These are phyloP conservation scores for Anaeramoeba ignava DNA, from an alignment of 78 protist species.

Conservation along the genomic window DNA sequence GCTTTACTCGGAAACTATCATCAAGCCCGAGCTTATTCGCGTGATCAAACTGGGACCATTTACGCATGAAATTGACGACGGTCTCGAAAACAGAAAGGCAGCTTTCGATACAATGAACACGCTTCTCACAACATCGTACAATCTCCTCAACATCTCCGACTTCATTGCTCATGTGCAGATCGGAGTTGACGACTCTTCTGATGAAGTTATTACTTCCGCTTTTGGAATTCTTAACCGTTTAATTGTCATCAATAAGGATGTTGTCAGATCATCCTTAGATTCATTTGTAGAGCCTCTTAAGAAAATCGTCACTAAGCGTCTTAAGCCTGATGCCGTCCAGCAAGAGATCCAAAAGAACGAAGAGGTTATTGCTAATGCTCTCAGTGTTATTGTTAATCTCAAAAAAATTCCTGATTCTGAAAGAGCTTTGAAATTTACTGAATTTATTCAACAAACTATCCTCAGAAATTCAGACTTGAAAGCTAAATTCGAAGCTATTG, in stretches of 20 bases:
- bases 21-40: constrained; percentile 57
- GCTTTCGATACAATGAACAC: constrained; percentile 82
- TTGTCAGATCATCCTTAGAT: constrained; percentile 12
- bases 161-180: constrained; percentile 36
- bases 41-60: constrained; percentile 82
- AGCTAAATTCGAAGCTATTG: too few species aligned
- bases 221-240: neutral
- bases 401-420: too few species aligned
- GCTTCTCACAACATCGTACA: constrained; percentile 47
- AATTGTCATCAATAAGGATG: neutral
- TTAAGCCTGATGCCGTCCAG: constrained; percentile 45
- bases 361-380: constrained; percentile 49
- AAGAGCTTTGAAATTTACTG: too few species aligned
- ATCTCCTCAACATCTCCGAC: constrained; percentile 19
- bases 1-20: constrained; percentile 42
- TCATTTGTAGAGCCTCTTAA: constrained; percentile 10
- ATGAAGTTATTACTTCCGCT: neutral
- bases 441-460: too few species aligned
- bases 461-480: too few species aligned
- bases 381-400: too few species aligned
- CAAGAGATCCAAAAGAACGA: constrained; percentile 69
- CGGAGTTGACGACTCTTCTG: constrained; percentile 54
- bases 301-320: neutral
- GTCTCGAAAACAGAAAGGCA: constrained; percentile 70
- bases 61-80: constrained; percentile 83